Evolutionary conservation across 129 eudicot species (phyloP).

Genomic region (Flaveria ramosissima): DNA sequence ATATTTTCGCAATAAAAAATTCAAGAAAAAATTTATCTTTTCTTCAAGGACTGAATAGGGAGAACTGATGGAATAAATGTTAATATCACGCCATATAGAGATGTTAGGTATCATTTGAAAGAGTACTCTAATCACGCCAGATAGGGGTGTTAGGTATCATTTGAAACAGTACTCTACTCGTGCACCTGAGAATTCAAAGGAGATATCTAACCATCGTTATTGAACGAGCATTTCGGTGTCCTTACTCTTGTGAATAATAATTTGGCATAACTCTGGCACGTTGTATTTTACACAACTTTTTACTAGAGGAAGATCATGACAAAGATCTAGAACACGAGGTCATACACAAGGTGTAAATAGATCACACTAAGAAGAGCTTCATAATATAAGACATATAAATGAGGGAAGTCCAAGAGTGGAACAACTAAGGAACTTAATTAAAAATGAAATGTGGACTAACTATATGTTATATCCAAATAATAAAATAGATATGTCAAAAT

Average conservation of each 20-base stretch:
- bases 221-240: constrained; percentile 23
- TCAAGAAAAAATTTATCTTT: too few relatives aligned
- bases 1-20: too few relatives aligned
- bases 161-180: neutral
- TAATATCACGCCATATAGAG: neutral
- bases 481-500: too few relatives aligned
- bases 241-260: neutral
- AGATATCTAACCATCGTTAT: constrained; percentile 21
- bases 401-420: neutral
- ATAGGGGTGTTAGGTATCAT: constrained; percentile 10
- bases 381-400: neutral
- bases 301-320: constrained; percentile 1
- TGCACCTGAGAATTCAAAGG: constrained; percentile 1
- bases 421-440: neutral
- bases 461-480: neutral
- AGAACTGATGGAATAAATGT: too few relatives aligned
- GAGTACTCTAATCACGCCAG: neutral
- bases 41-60: too few relatives aligned
- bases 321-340: neutral
- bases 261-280: neutral
- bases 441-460: neutral
- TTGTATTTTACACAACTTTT: constrained; percentile 15
- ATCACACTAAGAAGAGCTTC: neutral
- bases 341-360: neutral
- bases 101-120: constrained; percentile 17